These are phyloP conservation scores for Cyclaneusma minus DNA, from an alignment of 2,329 filamentous ascomycete species.

Conservation along the genomic window DNA sequence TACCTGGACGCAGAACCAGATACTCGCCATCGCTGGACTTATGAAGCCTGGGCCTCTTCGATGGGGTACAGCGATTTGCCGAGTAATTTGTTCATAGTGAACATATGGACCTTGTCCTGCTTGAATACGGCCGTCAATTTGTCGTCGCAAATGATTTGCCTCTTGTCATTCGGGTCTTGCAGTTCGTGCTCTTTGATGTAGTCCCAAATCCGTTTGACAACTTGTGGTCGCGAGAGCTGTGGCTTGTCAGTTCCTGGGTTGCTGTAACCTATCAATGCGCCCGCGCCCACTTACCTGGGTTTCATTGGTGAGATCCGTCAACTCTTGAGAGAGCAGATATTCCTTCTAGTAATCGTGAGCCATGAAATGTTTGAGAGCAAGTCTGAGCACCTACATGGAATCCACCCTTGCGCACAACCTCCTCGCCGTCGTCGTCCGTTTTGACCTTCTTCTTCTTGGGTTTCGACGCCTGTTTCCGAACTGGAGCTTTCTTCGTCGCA, in stretches of 20 bases:
- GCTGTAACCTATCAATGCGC: not conserved
- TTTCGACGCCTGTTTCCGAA: slow-evolving; percentile 50
- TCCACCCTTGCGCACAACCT: slow-evolving; percentile 63
- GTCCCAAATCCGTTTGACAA: slow-evolving; percentile 91
- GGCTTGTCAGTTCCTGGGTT: slow-evolving; percentile 1
- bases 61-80: slow-evolving; percentile 78
- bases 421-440: slow-evolving; percentile 67
- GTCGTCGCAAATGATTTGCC: slow-evolving; percentile 87
- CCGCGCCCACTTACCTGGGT: slow-evolving; percentile 37
- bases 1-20: no score
- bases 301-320: slow-evolving; percentile 57
- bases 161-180: slow-evolving; percentile 81
- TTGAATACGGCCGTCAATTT: slow-evolving; percentile 88
- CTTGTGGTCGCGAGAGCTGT: slow-evolving; percentile 82
- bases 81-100: slow-evolving; percentile 96
- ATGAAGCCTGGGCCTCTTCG: slow-evolving; percentile 44
- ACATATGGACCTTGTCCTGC: slow-evolving; percentile 86
- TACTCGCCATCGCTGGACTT: slow-evolving; percentile 10
- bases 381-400: slow-evolving; percentile 53
- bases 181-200: slow-evolving; percentile 82
- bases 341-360: slow-evolving; percentile 36
- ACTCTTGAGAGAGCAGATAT: slow-evolving; percentile 55
- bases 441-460: slow-evolving; percentile 58
- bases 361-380: slow-evolving; percentile 5
- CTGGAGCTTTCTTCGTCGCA: slow-evolving; percentile 38